Evolutionary conservation across 805 yeast genomes (phyloP), one percentile per base, ranked within the genome.

Genomic region (Myxozyma mucilagina): DNA sequence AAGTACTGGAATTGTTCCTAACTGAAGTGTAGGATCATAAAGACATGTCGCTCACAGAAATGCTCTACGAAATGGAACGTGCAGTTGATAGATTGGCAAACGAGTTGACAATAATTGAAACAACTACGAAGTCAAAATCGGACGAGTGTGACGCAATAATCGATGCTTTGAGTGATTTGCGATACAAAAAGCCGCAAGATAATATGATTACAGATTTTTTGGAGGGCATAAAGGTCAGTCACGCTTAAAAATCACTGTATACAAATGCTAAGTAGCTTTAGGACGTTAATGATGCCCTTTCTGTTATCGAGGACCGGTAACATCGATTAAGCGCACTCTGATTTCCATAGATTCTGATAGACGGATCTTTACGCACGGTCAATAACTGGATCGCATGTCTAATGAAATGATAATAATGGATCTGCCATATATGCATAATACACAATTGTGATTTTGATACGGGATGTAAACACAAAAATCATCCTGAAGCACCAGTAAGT

Each of bases 151-250:
- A 51, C 29, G 41, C 47, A 4, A 43, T 59, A 20, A 51, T 53
- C 24, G 66, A 63, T 36, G 47, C 60, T 4, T 48, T 64, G 10
- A 64, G 67, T 38, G 67, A 64, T 20, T 47, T 64, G 55, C 54
- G 56, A 44, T 64, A 64, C 41, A 53, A 53, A 10, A 54, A 58
- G 36, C 18, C 59, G 56, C 11, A 32, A 13, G 16, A 18, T 16
- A 43, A 43, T 8, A 18, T 53, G n/a, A 31, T 29, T 18, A 58
- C 51, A 13, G 60, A 52, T 13, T 48, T 53, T 29, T 11, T 62
- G 13, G 43, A 44, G 2, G 61, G 56, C 9, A 41, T 38, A 18
- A 52, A 34, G 2, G 51, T 24, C 29, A 29, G 53, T 55, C 29
- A 24, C 29, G 4, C 4, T 24, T 24, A 4, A 3, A 3, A 24